Conservation (phyloP, 192 early-diverging fungal species). For the Coemansia brasiliensis region DNA sequence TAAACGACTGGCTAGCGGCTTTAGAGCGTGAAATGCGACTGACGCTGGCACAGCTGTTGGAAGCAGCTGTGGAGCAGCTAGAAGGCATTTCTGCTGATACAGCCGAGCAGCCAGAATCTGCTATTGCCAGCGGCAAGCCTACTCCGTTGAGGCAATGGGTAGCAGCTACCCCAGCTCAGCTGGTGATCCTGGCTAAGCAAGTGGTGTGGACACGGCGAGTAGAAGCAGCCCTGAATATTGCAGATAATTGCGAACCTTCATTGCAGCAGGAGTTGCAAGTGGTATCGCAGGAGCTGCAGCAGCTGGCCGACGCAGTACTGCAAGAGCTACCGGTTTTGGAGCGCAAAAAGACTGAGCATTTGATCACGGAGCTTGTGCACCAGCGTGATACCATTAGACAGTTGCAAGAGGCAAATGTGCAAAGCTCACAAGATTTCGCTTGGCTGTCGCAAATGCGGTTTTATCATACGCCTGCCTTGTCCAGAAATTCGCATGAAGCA, state of each 20-base stretch:
- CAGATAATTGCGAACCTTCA: slow-evolving; percentile 22
- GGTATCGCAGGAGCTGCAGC: slow-evolving; percentile 72
- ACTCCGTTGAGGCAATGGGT: slow-evolving; percentile 78
- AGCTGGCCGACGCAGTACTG: slow-evolving; percentile 93
- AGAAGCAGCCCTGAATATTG: slow-evolving; percentile 66
- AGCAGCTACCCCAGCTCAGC: slow-evolving; percentile 85
- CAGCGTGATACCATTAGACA: slow-evolving; percentile 89
- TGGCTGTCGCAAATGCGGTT: slow-evolving; percentile 98
- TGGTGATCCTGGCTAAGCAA: slow-evolving; percentile 90
- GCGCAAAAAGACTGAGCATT: slow-evolving; percentile 94
- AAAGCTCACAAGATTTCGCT: slow-evolving; percentile 74
- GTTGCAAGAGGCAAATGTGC: slow-evolving; percentile 56
- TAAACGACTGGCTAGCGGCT: slow-evolving; percentile 96
- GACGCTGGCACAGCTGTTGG: slow-evolving; percentile 76
- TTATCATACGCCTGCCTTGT: slow-evolving; percentile 64
- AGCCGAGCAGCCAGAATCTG: slow-evolving; percentile 64
- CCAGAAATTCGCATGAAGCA: not conserved
- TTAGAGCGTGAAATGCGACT: slow-evolving; percentile 93
- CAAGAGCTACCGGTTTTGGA: slow-evolving; percentile 77
- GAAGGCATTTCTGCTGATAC: slow-evolving; percentile 49
- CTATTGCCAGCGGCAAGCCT: slow-evolving; percentile 57
- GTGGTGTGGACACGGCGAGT: slow-evolving; percentile 86
- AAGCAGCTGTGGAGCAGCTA: slow-evolving; percentile 70
- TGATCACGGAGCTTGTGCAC: slow-evolving; percentile 99
- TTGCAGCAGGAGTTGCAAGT: slow-evolving; percentile 61